Base-by-base conservation (phyloP, 2,329 filamentous ascomycete genomes). In the Xylaria sp. region DNA sequence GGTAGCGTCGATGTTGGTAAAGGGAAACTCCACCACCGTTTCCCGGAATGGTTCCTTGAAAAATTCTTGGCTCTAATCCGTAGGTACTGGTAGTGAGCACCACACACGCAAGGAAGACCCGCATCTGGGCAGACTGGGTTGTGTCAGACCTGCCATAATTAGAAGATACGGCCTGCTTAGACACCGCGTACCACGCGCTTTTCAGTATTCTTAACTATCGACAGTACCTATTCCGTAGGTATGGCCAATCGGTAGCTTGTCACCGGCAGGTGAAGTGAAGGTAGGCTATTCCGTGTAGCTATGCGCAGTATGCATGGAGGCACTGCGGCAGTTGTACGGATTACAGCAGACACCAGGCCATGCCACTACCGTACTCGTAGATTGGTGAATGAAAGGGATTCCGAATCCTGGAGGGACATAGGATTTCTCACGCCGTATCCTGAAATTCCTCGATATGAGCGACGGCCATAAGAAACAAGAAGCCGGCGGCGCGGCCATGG, bases 81-180 rank as follows among this genome's bases (percentile, higher is more conserved):
- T 16, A 16, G 16, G 16, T 16, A 16, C 16, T 16, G 1, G 16
- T 16, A 53, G 46, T 57, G 50, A 52, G 35, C 46, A 52, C 51
- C 55, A 59, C 56, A 50, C 44, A 53, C 44, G 54, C 52, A 60
- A 55, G 56, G 49, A 58, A 50, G 63, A 54, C 64, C 65, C 64
- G 65, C 65, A 65, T 59, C 65, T 64, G 63, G 11, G 52, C 54
- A 63, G 61, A 63, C 65, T 64, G 65, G 65, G 65, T 67, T 63
- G 64, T 61, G 65, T 64, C 56, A 55, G 58, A 60, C 63, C 51
- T 65, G 53, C 65, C 64, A 67, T 65, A 65, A 59, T 66, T 67
- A 66, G 65, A 67, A 64, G 60, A 63, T 51, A 52, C 30, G 54
- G 51, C 57, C 49, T 59, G 48, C 47, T 50, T n/a, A 23, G 16